Evolutionary conservation across 2,329 filamentous ascomycete species (phyloP).

Genomic region (Xylaria polymorpha): DNA sequence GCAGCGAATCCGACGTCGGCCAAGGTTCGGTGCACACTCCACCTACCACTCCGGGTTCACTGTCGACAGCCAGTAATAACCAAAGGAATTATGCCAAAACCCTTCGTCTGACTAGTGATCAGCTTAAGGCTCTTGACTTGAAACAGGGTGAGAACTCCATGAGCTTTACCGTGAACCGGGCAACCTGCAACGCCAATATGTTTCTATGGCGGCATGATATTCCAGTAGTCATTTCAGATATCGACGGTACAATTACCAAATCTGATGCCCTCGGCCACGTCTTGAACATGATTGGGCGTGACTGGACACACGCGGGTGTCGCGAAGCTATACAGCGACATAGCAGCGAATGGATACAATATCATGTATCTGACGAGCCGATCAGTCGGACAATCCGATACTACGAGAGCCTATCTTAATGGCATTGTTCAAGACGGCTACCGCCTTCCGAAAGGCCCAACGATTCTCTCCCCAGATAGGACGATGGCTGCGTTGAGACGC

Average conservation of each 20-base stretch:
- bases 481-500: constrained; percentile 89
- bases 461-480: constrained; percentile 93
- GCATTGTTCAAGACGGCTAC: constrained; percentile 88
- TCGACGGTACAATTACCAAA: constrained; percentile 98
- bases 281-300: constrained; percentile 93
- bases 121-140: constrained; percentile 86
- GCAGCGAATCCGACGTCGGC: constrained; percentile 74
- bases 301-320: constrained; percentile 97
- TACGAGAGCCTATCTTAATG: constrained; percentile 88
- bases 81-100: constrained; percentile 97
- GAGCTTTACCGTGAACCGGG: constrained; percentile 95
- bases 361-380: constrained; percentile 95
- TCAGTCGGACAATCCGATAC: constrained; percentile 94
- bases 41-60: constrained; percentile 76
- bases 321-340: constrained; percentile 98
- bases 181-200: constrained; percentile 91
- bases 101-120: constrained; percentile 91
- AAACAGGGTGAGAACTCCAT: constrained; percentile 90
- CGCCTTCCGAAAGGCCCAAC: constrained; percentile 89
- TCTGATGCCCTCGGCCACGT: constrained; percentile 95
- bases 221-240: constrained; percentile 97
- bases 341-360: constrained; percentile 94
- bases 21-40: constrained; percentile 69
- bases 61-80: constrained; percentile 69
- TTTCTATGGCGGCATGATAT: constrained; percentile 92